Evolutionary conservation across 192 early-diverging fungal genomes (phyloP).

Genomic region (Funneliformis geosporum): DNA sequence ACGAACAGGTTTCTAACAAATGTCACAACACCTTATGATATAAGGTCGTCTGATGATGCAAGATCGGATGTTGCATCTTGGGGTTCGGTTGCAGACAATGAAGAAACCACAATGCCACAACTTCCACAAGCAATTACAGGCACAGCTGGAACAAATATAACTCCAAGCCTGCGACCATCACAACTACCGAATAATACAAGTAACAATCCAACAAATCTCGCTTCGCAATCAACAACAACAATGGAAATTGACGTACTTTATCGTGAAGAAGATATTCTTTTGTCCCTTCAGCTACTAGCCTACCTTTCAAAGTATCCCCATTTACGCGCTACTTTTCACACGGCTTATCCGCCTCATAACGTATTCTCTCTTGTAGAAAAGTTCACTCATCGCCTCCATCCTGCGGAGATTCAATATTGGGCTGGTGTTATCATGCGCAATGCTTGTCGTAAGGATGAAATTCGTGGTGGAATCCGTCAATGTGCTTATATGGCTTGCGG

Average conservation of each 20-base stretch:
- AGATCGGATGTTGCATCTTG: conserved; percentile 34
- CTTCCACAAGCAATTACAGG: conserved; percentile 4
- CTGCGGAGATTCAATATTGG: conserved; percentile 71
- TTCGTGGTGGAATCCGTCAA: conserved; percentile 67
- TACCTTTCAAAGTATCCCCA: conserved; percentile 89
- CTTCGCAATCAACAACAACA: conserved; percentile 26
- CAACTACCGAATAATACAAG: conserved; percentile 30
- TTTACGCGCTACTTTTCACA: conserved; percentile 66
- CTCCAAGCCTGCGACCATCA: conserved; percentile 23
- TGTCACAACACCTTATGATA: conserved; percentile 29
- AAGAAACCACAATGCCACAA: conserved; percentile 20
- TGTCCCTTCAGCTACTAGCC: conserved; percentile 82
- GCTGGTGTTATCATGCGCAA: conserved; percentile 80
- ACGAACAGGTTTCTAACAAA: conserved; percentile 27
- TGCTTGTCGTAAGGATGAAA: conserved; percentile 75
- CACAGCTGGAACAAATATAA: conserved; percentile 17
- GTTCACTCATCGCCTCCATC: conserved; percentile 69
- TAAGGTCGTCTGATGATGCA: conserved; percentile 27
- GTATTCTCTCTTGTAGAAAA: conserved; percentile 80
- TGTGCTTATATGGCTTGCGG: conserved; percentile 80
- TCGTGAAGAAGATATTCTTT: conserved; percentile 79
- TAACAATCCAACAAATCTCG: conserved; percentile 32
- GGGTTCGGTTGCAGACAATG: conserved; percentile 31
- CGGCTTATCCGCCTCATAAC: conserved; percentile 52
- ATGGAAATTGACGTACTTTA: conserved; percentile 60